phyloP scores from a whole-genome alignment of 345 rosid species.

The Sonneratia alba region DNA sequence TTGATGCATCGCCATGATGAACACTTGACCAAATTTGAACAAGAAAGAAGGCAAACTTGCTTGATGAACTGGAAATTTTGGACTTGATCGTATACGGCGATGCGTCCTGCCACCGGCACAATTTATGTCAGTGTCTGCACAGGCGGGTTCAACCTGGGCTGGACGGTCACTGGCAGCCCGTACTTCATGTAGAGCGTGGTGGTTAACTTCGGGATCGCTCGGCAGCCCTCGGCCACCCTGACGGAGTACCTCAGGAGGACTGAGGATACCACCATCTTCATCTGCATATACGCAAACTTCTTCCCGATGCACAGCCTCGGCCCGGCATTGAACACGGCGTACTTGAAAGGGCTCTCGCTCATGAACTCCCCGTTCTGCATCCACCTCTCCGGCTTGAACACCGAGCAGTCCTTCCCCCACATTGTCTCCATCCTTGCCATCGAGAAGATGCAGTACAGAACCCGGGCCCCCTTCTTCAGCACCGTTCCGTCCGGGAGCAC shows the following conservation, averaged over 20 bases:
- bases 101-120: too few relatives aligned
- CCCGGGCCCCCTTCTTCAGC: conserved; percentile 40
- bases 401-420: conserved; percentile 62
- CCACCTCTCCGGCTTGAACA: conserved; percentile 72
- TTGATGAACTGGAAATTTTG: too few relatives aligned
- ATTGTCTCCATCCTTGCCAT: conserved; percentile 56
- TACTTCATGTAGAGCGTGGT: conserved; percentile 73
- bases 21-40: too few relatives aligned
- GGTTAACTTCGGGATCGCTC: conserved; percentile 45
- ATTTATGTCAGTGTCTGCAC: neutral
- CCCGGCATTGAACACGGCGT: conserved; percentile 67
- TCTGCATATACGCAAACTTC: conserved; percentile 66
- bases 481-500: conserved; percentile 46
- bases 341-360: conserved; percentile 58
- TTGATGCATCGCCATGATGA: too few relatives aligned
- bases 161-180: conserved; percentile 47
- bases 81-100: too few relatives aligned
- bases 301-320: conserved; percentile 69
- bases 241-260: conserved; percentile 47
- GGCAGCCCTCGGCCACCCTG: conserved; percentile 37
- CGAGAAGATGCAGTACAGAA: conserved; percentile 36
- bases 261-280: conserved; percentile 84
- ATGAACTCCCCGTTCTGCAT: conserved; percentile 37
- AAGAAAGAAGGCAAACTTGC: too few relatives aligned
- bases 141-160: conserved; percentile 21